Conservation (phyloP, 192 early-diverging fungal species). For the Polychytrium aggregatum region DNA sequence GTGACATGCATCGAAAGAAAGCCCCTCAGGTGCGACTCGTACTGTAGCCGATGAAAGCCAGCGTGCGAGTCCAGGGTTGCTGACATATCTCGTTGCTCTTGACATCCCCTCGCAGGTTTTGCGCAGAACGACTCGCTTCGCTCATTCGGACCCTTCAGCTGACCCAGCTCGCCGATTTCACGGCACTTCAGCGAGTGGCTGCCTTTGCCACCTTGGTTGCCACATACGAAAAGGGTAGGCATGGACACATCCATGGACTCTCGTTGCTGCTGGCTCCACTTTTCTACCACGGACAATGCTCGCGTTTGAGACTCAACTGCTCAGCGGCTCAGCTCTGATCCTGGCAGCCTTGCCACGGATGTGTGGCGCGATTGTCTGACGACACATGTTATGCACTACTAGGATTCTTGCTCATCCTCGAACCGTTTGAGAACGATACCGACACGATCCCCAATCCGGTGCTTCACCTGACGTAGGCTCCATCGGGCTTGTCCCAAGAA, state of each 20-base stretch:
- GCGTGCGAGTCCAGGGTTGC: no score
- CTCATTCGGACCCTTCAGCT: slow-evolving; percentile 88
- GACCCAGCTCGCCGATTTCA: slow-evolving; percentile 79
- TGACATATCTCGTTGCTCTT: no score
- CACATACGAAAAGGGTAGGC: slow-evolving; percentile 79
- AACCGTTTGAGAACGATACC: slow-evolving; percentile 91
- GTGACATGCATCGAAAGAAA: slow-evolving; percentile 93
- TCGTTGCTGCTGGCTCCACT: no score
- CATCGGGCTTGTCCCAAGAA: background rate
- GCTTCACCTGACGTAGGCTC: slow-evolving; percentile 64
- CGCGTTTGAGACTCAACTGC: no score
- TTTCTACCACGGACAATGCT: no score
- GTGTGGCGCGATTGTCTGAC: no score
- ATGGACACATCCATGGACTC: no score
- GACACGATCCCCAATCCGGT: slow-evolving; percentile 91
- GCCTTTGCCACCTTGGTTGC: slow-evolving; percentile 89
- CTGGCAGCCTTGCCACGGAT: no score
- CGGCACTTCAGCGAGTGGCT: slow-evolving; percentile 74
- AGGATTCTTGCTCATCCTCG: slow-evolving; percentile 88
- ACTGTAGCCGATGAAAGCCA: no score
- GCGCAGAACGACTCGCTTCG: slow-evolving; percentile 80
- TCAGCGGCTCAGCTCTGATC: no score
- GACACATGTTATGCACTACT: background rate
- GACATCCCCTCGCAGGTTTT: slow-evolving; percentile 59
- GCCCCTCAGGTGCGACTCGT: slow-evolving; percentile 60